A percentile compares a stretch with the other conserved stretches of the same genome.
Evolutionary conservation across 2,329 filamentous ascomycete genomes (phyloP).

Genomic region (Fusarium longipes): DNA sequence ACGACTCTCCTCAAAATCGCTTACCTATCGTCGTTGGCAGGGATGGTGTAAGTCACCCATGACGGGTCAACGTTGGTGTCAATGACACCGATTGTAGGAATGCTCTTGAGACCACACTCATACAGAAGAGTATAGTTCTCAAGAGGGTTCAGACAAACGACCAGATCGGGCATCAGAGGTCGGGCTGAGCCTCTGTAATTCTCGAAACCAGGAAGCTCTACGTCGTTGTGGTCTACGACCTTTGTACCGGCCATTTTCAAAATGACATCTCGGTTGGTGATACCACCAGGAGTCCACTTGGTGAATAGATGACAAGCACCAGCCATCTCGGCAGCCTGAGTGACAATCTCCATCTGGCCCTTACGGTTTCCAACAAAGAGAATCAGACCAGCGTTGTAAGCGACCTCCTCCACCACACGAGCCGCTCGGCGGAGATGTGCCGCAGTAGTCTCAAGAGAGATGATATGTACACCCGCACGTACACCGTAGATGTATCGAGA

Average conservation of each 20-base stretch:
- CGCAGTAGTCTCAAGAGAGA: constrained; percentile 88
- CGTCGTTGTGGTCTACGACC: constrained; percentile 81
- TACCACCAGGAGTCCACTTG: constrained; percentile 89
- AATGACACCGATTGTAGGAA: constrained; percentile 94
- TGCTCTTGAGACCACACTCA: constrained; percentile 87
- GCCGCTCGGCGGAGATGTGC: constrained; percentile 91
- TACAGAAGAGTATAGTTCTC: constrained; percentile 93
- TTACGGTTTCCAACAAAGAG: constrained; percentile 90
- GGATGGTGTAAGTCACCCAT: constrained; percentile 96
- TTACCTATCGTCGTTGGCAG: constrained; percentile 94
- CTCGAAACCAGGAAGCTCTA: constrained; percentile 69
- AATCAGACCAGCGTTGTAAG: constrained; percentile 83
- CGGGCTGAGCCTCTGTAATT: constrained; percentile 70
- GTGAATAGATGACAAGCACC: constrained; percentile 89
- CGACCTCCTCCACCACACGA: constrained; percentile 89
- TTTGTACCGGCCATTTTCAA: constrained; percentile 75
- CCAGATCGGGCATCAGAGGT: constrained; percentile 85
- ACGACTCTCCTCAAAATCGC: constrained; percentile 37
- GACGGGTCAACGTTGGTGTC: constrained; percentile 94
- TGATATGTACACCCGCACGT: constrained; percentile 89
- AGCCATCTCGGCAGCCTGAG: constrained; percentile 81
- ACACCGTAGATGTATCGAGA: constrained; percentile 94
- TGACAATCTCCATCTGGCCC: constrained; percentile 83
- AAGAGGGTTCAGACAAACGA: constrained; percentile 90
- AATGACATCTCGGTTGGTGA: constrained; percentile 94